phyloP scores from a whole-genome alignment of 371 early-diverging fungal genomes.

The Syncephalastrum sp. region DNA sequence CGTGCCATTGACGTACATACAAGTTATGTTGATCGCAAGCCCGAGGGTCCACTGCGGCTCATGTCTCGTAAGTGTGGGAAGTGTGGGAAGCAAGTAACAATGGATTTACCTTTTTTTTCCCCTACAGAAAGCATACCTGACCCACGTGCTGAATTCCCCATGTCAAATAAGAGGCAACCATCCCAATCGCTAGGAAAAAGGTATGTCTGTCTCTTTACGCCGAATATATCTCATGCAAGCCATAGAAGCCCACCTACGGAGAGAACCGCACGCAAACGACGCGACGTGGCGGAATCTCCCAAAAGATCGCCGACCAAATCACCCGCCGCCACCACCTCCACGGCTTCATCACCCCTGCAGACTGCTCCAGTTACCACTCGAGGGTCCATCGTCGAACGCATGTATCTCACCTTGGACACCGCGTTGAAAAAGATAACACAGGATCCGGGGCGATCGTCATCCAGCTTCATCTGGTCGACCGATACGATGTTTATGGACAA shows the following conservation, averaged over 20 bases:
- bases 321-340: background rate
- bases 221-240: background rate
- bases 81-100: background rate
- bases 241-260: conserved; percentile 4
- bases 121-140: conserved; percentile 11
- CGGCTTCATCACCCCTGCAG: too few relatives aligned
- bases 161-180: background rate
- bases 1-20: conserved; percentile 15
- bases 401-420: background rate
- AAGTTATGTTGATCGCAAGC: conserved; percentile 17
- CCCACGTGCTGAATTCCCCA: conserved; percentile 10
- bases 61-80: conserved; percentile 16
- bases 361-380: background rate
- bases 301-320: too few relatives aligned
- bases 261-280: conserved; percentile 9
- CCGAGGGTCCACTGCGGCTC: conserved; percentile 14
- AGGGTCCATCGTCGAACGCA: background rate
- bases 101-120: background rate
- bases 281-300: background rate
- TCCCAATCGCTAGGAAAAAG: background rate
- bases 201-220: background rate
- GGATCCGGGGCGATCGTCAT: background rate
- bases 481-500: conserved; percentile 65
- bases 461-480: conserved; percentile 7
- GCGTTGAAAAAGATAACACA: conserved; percentile 9